Percentiles rank a stretch among this genome's conserved stretches.
phyloP scores from a whole-genome alignment of 495 filamentous ascomycete genomes.

The Articulospora tetracladia region DNA sequence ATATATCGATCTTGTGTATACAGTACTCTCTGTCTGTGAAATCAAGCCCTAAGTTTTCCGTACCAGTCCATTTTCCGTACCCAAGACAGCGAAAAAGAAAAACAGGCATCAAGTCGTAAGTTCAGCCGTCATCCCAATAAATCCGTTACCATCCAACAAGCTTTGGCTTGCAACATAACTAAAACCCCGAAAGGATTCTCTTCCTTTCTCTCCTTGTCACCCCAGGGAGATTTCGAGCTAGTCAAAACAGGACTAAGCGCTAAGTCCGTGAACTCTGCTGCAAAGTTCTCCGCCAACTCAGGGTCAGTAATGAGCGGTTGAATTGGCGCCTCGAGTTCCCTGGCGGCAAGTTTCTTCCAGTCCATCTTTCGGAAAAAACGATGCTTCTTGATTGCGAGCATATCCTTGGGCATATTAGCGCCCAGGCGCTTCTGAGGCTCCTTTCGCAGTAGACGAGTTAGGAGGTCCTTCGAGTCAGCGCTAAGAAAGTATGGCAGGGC shows the following conservation, averaged over 20 bases:
- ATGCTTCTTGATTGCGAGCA: conserved; percentile 83
- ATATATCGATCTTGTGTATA: too few species aligned
- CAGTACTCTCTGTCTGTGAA: too few species aligned
- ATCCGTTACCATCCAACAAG: conserved; percentile 60
- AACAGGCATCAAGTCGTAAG: not conserved
- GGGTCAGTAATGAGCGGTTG: conserved; percentile 90
- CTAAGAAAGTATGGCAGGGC: conserved; percentile 81
- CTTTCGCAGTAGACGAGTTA: conserved; percentile 84
- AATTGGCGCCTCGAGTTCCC: conserved; percentile 83
- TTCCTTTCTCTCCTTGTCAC: conserved; percentile 48
- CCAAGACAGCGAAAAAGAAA: not conserved
- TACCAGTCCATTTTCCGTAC: not conserved
- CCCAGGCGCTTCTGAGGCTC: conserved; percentile 87
- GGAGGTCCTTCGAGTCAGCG: conserved; percentile 86
- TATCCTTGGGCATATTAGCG: conserved; percentile 80
- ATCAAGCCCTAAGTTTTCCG: too few species aligned
- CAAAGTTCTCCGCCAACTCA: conserved; percentile 93
- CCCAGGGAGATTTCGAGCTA: conserved; percentile 29
- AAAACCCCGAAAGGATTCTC: conserved; percentile 89
- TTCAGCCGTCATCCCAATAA: not conserved
- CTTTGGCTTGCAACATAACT: conserved; percentile 91
- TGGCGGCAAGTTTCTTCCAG: conserved; percentile 74
- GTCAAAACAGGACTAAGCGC: conserved; percentile 69
- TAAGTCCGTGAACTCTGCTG: conserved; percentile 78
- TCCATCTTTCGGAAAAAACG: conserved; percentile 96